Evolutionary conservation across 164 flowering plant species (phyloP).

Genomic region (Nelumbo lutea): DNA sequence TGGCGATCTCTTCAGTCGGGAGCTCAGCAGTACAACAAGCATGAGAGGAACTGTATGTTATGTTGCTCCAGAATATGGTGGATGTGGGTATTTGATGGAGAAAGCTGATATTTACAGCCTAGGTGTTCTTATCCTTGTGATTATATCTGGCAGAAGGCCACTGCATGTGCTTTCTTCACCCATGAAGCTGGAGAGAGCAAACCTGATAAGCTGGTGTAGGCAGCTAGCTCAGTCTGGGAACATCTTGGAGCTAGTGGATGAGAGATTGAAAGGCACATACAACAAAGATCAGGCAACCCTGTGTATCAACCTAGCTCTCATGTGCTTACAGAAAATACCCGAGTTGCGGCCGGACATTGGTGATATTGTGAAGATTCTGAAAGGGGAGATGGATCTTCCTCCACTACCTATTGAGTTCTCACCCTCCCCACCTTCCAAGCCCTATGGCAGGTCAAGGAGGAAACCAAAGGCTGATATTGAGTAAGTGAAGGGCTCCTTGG

Average conservation of each 20-base stretch:
- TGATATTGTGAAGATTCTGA: constrained; percentile 75
- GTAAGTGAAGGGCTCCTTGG: constrained; percentile 15
- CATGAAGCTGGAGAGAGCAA: constrained; percentile 94
- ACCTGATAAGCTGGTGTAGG: constrained; percentile 89
- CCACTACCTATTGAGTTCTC: constrained; percentile 73
- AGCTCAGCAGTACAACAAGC: constrained; percentile 97
- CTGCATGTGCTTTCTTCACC: constrained; percentile 86
- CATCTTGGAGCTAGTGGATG: constrained; percentile 77
- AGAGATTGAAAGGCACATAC: constrained; percentile 53
- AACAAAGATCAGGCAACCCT: constrained; percentile 62
- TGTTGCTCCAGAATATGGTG: constrained; percentile 93
- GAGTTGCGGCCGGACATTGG: constrained; percentile 84
- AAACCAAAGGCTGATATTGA: constrained; percentile 39
- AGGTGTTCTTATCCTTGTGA: constrained; percentile 87
- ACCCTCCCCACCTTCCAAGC: constrained; percentile 81
- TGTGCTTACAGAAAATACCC: constrained; percentile 85
- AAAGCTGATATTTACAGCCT: constrained; percentile 92
- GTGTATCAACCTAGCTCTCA: constrained; percentile 79
- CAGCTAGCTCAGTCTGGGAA: constrained; percentile 75
- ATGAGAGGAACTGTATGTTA: constrained; percentile 98
- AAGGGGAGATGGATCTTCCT: constrained; percentile 84
- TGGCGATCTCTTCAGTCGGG: constrained; percentile 90
- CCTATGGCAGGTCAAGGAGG: constrained; percentile 51
- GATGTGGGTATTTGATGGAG: constrained; percentile 83
- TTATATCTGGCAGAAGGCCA: constrained; percentile 92